A percentile compares a stretch with the other conserved stretches of the same genome.
Evolutionary conservation across 176 grass and related monocot genomes (phyloP).

Genomic region (Ensete glaucum): DNA sequence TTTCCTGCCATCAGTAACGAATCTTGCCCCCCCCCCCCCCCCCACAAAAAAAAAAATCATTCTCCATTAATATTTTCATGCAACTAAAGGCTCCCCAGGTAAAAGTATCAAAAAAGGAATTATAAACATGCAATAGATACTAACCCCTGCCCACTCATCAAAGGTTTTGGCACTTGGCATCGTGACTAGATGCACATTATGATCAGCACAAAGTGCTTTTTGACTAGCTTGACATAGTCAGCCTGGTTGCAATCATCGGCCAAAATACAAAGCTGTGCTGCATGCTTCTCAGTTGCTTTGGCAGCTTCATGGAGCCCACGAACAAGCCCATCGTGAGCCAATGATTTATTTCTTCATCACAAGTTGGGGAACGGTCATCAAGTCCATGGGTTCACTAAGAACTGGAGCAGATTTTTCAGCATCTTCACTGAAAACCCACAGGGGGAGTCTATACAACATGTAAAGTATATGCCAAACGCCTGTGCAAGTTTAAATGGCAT

Average conservation of each 20-base stretch:
- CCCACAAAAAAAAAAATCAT: no score
- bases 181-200: not conserved
- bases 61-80: no score
- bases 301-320: constrained; percentile 54
- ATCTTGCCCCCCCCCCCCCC: no score
- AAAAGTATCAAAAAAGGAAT: no score
- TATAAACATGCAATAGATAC: not conserved
- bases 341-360: constrained; percentile 45
- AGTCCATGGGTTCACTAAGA: constrained; percentile 60
- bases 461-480: no score
- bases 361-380: constrained; percentile 56
- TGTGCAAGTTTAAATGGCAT: no score
- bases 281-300: constrained; percentile 56
- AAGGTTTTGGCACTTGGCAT: constrained; percentile 33
- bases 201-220: constrained; percentile 24
- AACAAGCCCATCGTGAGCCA: constrained; percentile 42
- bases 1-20: no score
- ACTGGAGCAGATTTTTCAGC: constrained; percentile 26
- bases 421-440: constrained; percentile 28
- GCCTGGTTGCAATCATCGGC: constrained; percentile 67
- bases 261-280: constrained; percentile 48
- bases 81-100: no score
- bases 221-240: constrained; percentile 59
- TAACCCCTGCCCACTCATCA: constrained; percentile 64
- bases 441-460: not conserved